Evolutionary conservation across 2,329 filamentous ascomycete genomes (phyloP), one percentile per base, ranked within the genome.

Genomic region (Zymoseptoria crescenta): DNA sequence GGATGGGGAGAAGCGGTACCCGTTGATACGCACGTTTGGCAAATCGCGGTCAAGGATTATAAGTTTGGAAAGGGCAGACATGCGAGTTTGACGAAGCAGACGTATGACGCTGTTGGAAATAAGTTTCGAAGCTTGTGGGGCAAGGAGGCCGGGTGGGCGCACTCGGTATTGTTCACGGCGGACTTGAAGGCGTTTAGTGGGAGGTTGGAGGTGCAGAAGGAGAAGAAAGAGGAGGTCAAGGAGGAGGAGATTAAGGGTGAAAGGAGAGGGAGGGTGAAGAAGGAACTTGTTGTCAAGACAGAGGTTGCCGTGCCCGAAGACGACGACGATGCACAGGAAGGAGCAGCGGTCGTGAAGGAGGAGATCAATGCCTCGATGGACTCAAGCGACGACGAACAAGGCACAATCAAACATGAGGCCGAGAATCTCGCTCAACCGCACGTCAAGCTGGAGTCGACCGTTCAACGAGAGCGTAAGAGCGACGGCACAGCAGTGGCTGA

Each of bases 1-100:
- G 93, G 92, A 28, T 99, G 95, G 93, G 88, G 88, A 30, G 93
- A 97, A 74, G 87, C 92, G 2, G 92, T 99, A 1, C 94, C 94
- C 0, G 89, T 99, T 30, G 94, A 99, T 74, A 99, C 95, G 1
- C 95, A 99, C 75, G 91, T 99, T 10, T 97, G 92, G 93, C 92
- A 97, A 77, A 97, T 99, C 70, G 95, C 94, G 0, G 90, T 95
- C 73, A 82, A 94, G 56, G 94, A 99, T 74, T 99, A 99, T 76
- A 91, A 87, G 60, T 96, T 99, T 68, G 89, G 90, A 6, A 89
- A 86, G 68, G 85, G 84, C 8, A 93, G 90, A 70, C 81, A 88
- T 62, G 93, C 91, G 70, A 93, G 90, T 52, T 80, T 99, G 62
- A 96, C 88, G 13, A 95, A 95, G 70, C 83, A 82, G 49, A 92